Percentiles rank a stretch among this genome's conserved stretches.
phyloP scores from a whole-genome alignment of 2,329 filamentous ascomycete species.

The Alternaria viburni region DNA sequence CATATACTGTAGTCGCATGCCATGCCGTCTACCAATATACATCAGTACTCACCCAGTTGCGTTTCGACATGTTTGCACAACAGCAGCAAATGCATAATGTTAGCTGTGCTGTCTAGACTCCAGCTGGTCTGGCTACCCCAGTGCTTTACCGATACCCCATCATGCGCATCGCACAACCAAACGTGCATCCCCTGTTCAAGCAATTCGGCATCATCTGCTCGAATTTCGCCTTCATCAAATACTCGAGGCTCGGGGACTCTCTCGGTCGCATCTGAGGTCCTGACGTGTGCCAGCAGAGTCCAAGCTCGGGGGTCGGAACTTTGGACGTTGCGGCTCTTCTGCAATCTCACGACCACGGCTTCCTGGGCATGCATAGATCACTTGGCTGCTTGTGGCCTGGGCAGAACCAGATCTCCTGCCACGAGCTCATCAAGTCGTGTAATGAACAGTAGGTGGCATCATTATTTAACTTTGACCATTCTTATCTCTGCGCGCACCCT shows the following conservation, averaged over 20 bases:
- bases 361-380: neutral
- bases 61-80: neutral
- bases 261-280: neutral
- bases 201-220: neutral
- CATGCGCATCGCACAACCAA: neutral
- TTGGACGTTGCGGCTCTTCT: neutral
- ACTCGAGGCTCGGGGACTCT: neutral
- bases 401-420: neutral
- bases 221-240: neutral
- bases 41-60: neutral
- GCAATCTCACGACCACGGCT: neutral
- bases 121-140: neutral
- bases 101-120: neutral
- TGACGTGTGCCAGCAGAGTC: neutral
- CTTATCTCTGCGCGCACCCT: neutral
- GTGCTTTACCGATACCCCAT: neutral
- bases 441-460: neutral
- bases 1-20: conserved; percentile 13
- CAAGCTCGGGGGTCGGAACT: neutral
- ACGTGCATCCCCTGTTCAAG: neutral
- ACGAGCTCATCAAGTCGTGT: neutral
- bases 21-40: conserved; percentile 10
- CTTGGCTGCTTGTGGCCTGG: neutral
- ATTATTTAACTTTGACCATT: neutral
- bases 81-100: neutral